A percentile compares a stretch with the other conserved stretches of the same genome.
phyloP scores from a whole-genome alignment of 352 stramenopile species.

The Phytophthora nicotianae region DNA sequence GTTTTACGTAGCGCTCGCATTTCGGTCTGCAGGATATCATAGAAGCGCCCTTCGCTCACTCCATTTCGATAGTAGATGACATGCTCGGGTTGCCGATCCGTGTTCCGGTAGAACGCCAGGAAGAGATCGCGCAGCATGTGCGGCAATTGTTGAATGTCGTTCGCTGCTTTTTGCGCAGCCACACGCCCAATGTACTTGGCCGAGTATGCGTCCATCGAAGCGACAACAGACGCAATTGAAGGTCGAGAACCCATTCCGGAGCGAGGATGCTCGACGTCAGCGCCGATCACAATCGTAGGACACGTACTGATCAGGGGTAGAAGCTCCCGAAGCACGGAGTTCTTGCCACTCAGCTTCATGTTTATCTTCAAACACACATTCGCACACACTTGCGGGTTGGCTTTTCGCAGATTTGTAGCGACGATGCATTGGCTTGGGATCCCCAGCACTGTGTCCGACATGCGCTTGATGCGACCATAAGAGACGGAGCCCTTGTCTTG shows the following conservation, averaged over 20 bases:
- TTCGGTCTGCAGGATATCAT: slow-evolving; percentile 71
- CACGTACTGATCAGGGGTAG: slow-evolving; percentile 44
- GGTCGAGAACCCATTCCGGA: slow-evolving; percentile 58
- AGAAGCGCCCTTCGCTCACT: slow-evolving; percentile 83
- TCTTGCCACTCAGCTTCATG: slow-evolving; percentile 72
- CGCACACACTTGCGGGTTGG: slow-evolving; percentile 52
- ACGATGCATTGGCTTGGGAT: slow-evolving; percentile 75
- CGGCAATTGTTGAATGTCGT: slow-evolving; percentile 59
- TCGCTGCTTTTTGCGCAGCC: slow-evolving; percentile 44
- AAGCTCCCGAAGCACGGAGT: slow-evolving; percentile 50
- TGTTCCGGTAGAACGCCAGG: slow-evolving; percentile 71
- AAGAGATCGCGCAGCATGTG: slow-evolving; percentile 74
- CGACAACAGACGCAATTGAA: slow-evolving; percentile 76
- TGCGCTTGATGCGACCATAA: slow-evolving; percentile 69
- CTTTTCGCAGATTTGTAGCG: slow-evolving; percentile 37
- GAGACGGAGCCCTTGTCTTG: slow-evolving; percentile 36
- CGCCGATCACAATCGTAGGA: slow-evolving; percentile 79
- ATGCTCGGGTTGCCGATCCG: slow-evolving; percentile 62
- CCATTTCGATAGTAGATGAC: slow-evolving; percentile 89
- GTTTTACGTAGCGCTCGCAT: slow-evolving; percentile 77
- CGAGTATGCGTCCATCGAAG: slow-evolving; percentile 69
- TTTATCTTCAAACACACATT: slow-evolving; percentile 82
- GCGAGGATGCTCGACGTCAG: slow-evolving; percentile 70
- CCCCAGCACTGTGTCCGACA: slow-evolving; percentile 64
- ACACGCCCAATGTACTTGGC: slow-evolving; percentile 65